Percentiles rank a stretch among this genome's conserved stretches.
phyloP scores from a whole-genome alignment of 2,329 filamentous ascomycete genomes.

The Colletotrichum sp. region DNA sequence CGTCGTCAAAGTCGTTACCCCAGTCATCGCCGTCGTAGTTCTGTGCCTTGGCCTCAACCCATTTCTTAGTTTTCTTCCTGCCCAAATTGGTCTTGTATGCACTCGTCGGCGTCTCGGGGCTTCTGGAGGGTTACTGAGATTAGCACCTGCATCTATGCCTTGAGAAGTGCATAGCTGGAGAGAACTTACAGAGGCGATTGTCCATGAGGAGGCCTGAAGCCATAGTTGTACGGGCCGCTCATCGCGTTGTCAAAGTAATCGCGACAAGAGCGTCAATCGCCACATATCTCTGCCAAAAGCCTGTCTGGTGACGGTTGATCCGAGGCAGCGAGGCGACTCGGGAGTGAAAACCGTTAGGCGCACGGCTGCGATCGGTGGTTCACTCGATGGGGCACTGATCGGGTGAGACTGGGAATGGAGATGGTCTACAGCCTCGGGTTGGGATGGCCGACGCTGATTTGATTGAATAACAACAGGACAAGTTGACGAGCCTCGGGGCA shows the following conservation, averaged over 20 bases:
- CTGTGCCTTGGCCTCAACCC: constrained; percentile 86
- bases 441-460: background rate
- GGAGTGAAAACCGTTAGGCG: background rate
- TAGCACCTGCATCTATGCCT: background rate
- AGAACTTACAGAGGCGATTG: constrained; percentile 16
- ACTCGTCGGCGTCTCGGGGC: constrained; percentile 25
- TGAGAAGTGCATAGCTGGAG: background rate
- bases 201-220: constrained; percentile 11
- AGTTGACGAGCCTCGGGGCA: background rate
- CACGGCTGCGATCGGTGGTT: background rate
- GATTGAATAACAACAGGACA: background rate
- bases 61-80: constrained; percentile 90
- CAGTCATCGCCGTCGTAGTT: constrained; percentile 95
- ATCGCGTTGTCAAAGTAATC: constrained; percentile 9
- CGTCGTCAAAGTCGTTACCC: constrained; percentile 70
- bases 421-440: background rate
- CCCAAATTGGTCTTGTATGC: constrained; percentile 85
- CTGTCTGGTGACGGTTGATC: background rate
- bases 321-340: background rate
- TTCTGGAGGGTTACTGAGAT: background rate
- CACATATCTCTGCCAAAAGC: constrained; percentile 1
- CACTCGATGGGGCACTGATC: background rate
- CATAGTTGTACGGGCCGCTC: constrained; percentile 18
- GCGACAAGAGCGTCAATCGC: background rate
- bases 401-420: background rate